phyloP scores from a whole-genome alignment of 2,329 filamentous ascomycete species.

The Fusarium proliferatum region DNA sequence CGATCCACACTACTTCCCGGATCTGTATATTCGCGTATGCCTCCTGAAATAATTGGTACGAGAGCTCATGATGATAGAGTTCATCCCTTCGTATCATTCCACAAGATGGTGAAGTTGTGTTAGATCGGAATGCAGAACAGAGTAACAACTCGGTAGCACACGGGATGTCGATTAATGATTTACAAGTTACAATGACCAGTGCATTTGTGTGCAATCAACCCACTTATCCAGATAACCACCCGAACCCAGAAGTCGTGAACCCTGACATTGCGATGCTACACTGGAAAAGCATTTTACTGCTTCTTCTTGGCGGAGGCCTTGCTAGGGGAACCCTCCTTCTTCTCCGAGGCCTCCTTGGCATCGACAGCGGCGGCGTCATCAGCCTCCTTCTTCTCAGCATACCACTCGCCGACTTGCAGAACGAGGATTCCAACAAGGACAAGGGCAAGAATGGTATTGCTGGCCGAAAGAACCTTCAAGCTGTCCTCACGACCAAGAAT shows the following conservation, averaged over 20 bases:
- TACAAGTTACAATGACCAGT: constrained; percentile 20
- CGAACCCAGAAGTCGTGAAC: neutral
- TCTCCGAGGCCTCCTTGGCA: constrained; percentile 55
- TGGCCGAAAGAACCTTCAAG: constrained; percentile 89
- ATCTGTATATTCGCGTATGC: neutral
- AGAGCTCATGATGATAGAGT: neutral
- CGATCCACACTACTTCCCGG: neutral
- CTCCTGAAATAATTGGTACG: neutral
- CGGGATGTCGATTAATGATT: neutral
- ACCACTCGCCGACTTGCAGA: constrained; percentile 97
- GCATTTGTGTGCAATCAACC: neutral
- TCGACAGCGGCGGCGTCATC: constrained; percentile 76
- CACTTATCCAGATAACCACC: neutral
- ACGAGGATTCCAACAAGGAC: constrained; percentile 92
- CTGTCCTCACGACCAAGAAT: constrained; percentile 87
- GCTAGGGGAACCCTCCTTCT: constrained; percentile 49
- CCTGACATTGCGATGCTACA: neutral
- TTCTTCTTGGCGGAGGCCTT: constrained; percentile 53
- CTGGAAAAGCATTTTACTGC: constrained; percentile 41
- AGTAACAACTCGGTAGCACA: neutral
- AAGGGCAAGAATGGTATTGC: constrained; percentile 94
- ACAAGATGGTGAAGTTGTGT: neutral
- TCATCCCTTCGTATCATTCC: neutral
- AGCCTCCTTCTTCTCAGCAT: constrained; percentile 92
- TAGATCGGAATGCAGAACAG: neutral